A percentile compares a stretch with the other conserved stretches of the same genome.
These are phyloP conservation scores for Alternaria brassicicola DNA, from an alignment of 2,329 filamentous ascomycete species.

Conservation along the genomic window DNA sequence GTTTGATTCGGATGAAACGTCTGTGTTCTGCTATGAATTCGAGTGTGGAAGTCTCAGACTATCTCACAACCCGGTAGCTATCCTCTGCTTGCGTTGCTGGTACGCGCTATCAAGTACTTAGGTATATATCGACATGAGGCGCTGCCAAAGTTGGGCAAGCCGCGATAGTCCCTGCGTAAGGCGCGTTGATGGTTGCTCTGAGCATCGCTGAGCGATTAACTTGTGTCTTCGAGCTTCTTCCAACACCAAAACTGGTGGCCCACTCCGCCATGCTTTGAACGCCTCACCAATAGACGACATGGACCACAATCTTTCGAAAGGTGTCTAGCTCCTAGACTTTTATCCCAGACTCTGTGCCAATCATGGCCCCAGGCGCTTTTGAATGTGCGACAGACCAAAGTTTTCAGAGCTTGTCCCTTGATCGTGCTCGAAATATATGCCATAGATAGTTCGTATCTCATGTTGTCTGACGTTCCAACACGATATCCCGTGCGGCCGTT, in stretches of 20 bases:
- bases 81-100: conserved; percentile 56
- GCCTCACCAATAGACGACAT: conserved; percentile 27
- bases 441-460: conserved; percentile 1
- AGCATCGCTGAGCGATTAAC: conserved; percentile 42
- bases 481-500: neutral
- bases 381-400: conserved; percentile 2
- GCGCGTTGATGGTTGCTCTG: conserved; percentile 40
- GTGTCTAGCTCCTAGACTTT: conserved; percentile 22
- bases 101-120: conserved; percentile 68
- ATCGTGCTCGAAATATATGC: conserved; percentile 2
- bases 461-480: conserved; percentile 6
- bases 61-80: conserved; percentile 48
- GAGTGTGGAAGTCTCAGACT: conserved; percentile 69
- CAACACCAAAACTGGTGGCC: conserved; percentile 30
- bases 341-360: conserved; percentile 14
- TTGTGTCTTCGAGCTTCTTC: conserved; percentile 38
- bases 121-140: conserved; percentile 69
- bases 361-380: conserved; percentile 9
- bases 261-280: conserved; percentile 31
- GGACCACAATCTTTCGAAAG: conserved; percentile 20
- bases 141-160: conserved; percentile 58
- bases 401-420: conserved; percentile 3
- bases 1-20: conserved; percentile 51
- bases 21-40: conserved; percentile 72
- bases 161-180: conserved; percentile 43